Percentiles rank a stretch among this genome's conserved stretches.
These are phyloP conservation scores for Wilcoxina mikolae DNA, from an alignment of 495 filamentous ascomycete genomes.

Conservation along the genomic window DNA sequence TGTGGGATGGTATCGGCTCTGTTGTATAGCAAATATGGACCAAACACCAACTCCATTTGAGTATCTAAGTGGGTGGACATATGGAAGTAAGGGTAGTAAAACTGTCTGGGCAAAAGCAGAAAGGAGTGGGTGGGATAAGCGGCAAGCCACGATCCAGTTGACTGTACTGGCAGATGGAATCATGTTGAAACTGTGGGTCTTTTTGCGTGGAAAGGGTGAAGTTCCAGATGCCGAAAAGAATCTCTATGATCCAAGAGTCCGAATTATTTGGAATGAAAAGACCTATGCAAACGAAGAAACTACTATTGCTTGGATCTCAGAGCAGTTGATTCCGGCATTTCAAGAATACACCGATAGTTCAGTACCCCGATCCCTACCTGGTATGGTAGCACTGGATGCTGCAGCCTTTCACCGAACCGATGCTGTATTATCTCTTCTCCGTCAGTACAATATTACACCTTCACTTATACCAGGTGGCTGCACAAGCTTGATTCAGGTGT, in stretches of 20 bases:
- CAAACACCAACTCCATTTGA: constrained; percentile 2
- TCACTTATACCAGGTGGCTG: constrained; percentile 3
- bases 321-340: neutral
- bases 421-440: neutral
- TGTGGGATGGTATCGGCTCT: no score
- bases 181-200: neutral
- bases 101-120: neutral
- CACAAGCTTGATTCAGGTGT: constrained; percentile 2
- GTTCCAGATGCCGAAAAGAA: neutral
- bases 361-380: neutral
- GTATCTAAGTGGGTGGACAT: constrained; percentile 1
- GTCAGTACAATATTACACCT: neutral
- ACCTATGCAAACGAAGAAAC: neutral
- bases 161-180: neutral
- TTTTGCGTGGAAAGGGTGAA: neutral
- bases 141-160: neutral
- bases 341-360: no score
- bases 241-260: neutral
- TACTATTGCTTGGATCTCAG: neutral
- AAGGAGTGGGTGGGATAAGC: constrained; percentile 4
- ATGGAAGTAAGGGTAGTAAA: neutral
- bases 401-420: neutral
- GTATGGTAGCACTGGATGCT: neutral
- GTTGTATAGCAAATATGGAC: constrained; percentile 4
- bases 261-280: neutral